Evolutionary conservation across 495 filamentous ascomycete genomes (phyloP), one percentile per base, ranked within the genome.

Genomic region (Hypomontagnella monticulosa): DNA sequence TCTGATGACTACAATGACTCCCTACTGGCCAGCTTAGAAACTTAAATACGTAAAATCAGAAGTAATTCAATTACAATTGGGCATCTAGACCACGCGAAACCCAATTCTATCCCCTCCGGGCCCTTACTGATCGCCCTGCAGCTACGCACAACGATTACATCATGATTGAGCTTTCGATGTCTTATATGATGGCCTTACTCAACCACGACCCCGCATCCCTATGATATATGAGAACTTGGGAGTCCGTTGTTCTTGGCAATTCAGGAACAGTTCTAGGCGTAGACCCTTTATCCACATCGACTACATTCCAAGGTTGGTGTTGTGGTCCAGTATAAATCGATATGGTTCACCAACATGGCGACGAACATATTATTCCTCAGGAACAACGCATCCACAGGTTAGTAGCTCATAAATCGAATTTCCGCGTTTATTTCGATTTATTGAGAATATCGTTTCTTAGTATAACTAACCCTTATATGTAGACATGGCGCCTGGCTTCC

Each of bases 401-500:
- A 71, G 69, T 47, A 57, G 49, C 6, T 3, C 4, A 55, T 27
- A 10, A 7, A 27, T 27, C n/a, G n/a, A n/a, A n/a, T n/a, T n/a
- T n/a, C n/a, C n/a, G n/a, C n/a, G n/a, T n/a, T n/a, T n/a, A n/a
- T n/a, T n/a, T n/a, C n/a, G n/a, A n/a, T n/a, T n/a, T n/a, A n/a
- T n/a, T n/a, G n/a, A n/a, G n/a, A n/a, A n/a, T n/a, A n/a, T n/a
- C n/a, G n/a, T n/a, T n/a, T n/a, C n/a, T n/a, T n/a, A n/a, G n/a
- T n/a, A n/a, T 32, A 43, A 43, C 62, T 65, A 61, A 75, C 42
- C 14, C 23, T 9, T 1, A 10, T 34, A 16, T 10, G 7, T n/a
- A 84, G 83, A 38, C 72, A 68, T 27, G 84, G 84, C 6, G 64
- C 57, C 40, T 87, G 84, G 84, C 76, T 86, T 11, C 83, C 84